Evolutionary conservation across 73 alveolate genomes (phyloP).

Genomic region (Breviolum minutum): DNA sequence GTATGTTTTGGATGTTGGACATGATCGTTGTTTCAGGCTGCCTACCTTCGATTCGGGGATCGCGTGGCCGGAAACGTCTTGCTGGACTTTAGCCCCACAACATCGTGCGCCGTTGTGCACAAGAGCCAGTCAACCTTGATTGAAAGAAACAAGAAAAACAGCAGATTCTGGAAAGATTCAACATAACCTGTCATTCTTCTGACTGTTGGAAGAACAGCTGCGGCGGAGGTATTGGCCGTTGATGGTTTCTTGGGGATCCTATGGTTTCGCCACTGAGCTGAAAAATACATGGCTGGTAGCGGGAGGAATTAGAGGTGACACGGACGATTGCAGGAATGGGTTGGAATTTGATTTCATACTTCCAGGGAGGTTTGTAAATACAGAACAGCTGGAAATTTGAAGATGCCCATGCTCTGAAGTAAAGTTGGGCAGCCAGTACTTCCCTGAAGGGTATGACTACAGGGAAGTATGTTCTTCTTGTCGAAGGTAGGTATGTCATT

Average conservation of each 20-base stretch:
- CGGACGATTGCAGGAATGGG: not conserved
- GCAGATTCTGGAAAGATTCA: no score
- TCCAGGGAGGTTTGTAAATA: not conserved
- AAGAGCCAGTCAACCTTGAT: not conserved
- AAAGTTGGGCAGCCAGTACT: no score
- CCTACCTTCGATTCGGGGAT: slow-evolving; percentile 94
- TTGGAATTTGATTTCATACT: not conserved
- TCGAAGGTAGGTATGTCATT: no score
- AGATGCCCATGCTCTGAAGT: no score
- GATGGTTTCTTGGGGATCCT: slow-evolving; percentile 78
- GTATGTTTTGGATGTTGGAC: not conserved
- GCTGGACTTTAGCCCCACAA: slow-evolving; percentile 83
- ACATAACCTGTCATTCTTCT: no score
- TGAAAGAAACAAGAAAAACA: not conserved
- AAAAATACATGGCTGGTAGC: no score
- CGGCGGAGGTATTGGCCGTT: slow-evolving; percentile 65
- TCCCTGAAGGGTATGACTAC: no score
- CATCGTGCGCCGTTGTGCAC: not conserved
- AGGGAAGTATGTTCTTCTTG: no score
- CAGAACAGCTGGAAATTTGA: no score
- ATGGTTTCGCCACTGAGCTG: slow-evolving; percentile 54
- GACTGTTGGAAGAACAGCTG: not conserved
- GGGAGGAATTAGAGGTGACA: no score
- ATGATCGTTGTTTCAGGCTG: slow-evolving; percentile 14
- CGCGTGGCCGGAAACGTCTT: slow-evolving; percentile 83